phyloP scores from a whole-genome alignment of 306 rosid species.

The Cicer yamashitae region DNA sequence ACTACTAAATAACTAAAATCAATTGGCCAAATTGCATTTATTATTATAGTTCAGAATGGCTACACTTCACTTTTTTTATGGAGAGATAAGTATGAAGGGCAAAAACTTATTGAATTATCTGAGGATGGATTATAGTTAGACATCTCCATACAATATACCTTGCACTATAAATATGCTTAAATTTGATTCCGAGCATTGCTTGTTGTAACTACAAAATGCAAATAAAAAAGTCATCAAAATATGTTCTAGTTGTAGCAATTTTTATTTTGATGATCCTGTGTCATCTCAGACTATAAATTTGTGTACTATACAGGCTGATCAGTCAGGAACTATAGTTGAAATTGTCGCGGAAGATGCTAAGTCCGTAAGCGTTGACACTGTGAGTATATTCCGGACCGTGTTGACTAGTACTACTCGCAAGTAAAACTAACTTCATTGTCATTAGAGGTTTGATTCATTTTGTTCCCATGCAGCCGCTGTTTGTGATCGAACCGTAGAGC shows the following conservation, averaged over 20 bases:
- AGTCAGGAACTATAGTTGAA: constrained; percentile 75
- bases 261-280: constrained; percentile 15
- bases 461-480: constrained; percentile 65
- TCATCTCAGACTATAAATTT: constrained; percentile 38
- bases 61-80: neutral
- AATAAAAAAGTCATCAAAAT: constrained; percentile 6
- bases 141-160: constrained; percentile 22
- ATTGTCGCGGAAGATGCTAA: constrained; percentile 62
- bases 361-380: constrained; percentile 66
- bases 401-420: neutral
- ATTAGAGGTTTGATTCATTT: constrained; percentile 27
- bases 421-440: constrained; percentile 13
- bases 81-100: constrained; percentile 25
- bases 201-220: constrained; percentile 12
- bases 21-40: constrained; percentile 19
- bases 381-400: constrained; percentile 48
- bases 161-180: constrained; percentile 12
- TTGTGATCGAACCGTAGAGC: constrained; percentile 72
- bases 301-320: constrained; percentile 68
- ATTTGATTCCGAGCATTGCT: constrained; percentile 24
- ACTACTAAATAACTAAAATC: constrained; percentile 33
- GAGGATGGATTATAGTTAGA: neutral
- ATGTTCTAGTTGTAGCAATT: neutral
- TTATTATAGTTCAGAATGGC: constrained; percentile 18
- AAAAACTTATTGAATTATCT: constrained; percentile 1